A percentile compares a stretch with the other conserved stretches of the same genome.
Conservation (phyloP, 352 stramenopile genomes). For the Globisporangium paroecandrum region DNA sequence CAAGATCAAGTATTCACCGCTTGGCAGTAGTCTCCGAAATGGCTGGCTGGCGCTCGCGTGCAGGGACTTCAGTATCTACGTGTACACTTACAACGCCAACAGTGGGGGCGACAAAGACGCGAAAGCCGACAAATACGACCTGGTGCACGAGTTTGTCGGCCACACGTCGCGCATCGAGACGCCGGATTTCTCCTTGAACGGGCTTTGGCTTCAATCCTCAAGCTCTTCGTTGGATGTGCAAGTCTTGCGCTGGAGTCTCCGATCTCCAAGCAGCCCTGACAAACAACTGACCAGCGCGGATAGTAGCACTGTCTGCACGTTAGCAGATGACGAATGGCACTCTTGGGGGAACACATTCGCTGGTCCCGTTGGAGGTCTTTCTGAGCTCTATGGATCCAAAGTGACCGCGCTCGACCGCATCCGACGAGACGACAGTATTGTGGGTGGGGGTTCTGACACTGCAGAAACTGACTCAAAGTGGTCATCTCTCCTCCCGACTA, state of each 20-base stretch:
- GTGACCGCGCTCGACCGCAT: constrained; percentile 41
- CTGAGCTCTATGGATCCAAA: constrained; percentile 30
- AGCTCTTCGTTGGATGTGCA: constrained; percentile 54
- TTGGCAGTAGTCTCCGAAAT: constrained; percentile 1
- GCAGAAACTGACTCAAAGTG: constrained; percentile 17
- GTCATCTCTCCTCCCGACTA: constrained; percentile 50
- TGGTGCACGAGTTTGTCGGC: constrained; percentile 54
- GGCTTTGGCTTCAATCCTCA: constrained; percentile 59
- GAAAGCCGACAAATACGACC: constrained; percentile 30
- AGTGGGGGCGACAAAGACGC: neutral
- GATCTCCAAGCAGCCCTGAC: constrained; percentile 12
- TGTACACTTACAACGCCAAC: constrained; percentile 34
- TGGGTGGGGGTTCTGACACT: neutral
- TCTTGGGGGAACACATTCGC: constrained; percentile 55
- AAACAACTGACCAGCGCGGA: neutral
- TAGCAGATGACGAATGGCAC: constrained; percentile 42
- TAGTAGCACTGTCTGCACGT: constrained; percentile 14
- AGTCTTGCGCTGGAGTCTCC: constrained; percentile 64
- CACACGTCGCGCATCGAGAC: constrained; percentile 60
- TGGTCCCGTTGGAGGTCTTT: constrained; percentile 46
- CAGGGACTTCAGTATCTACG: constrained; percentile 75
- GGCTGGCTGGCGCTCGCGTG: constrained; percentile 43
- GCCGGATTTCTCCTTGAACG: constrained; percentile 67
- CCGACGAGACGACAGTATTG: constrained; percentile 20
- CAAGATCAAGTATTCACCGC: constrained; percentile 44